Evolutionary conservation across 441 rosid genomes (phyloP).

Genomic region (Pelargonium myrrhifolium): DNA sequence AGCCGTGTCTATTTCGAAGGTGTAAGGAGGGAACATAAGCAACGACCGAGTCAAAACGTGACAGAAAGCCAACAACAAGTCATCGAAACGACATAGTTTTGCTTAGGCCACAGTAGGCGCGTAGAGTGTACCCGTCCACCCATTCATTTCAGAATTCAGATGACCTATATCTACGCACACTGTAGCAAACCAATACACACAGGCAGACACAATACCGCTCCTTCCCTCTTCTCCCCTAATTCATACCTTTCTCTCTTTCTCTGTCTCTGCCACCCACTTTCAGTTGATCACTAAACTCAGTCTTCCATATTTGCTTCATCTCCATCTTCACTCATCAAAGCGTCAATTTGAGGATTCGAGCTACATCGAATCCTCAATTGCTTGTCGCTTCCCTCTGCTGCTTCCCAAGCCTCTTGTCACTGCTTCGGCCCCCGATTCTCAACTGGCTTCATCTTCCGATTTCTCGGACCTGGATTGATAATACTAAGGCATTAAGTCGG

Average conservation of each 20-base stretch:
- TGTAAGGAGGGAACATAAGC: no score
- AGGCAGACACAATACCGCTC: background rate
- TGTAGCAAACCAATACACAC: background rate
- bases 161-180: constrained; percentile 2
- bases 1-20: no score
- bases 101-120: no score
- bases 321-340: background rate
- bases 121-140: background rate
- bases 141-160: background rate
- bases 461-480: background rate
- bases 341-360: background rate
- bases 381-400: background rate
- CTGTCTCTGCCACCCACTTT: background rate
- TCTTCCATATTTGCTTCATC: background rate
- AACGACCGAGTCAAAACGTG: no score
- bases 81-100: no score
- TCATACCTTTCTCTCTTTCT: background rate
- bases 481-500: background rate
- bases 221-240: background rate
- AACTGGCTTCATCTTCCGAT: background rate
- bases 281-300: background rate
- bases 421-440: background rate
- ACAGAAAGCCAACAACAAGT: no score
- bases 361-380: background rate
- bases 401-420: background rate